These are phyloP conservation scores for Hymenoscyphus fraxineus DNA, from an alignment of 2,329 filamentous ascomycete species.

Conservation along the genomic window DNA sequence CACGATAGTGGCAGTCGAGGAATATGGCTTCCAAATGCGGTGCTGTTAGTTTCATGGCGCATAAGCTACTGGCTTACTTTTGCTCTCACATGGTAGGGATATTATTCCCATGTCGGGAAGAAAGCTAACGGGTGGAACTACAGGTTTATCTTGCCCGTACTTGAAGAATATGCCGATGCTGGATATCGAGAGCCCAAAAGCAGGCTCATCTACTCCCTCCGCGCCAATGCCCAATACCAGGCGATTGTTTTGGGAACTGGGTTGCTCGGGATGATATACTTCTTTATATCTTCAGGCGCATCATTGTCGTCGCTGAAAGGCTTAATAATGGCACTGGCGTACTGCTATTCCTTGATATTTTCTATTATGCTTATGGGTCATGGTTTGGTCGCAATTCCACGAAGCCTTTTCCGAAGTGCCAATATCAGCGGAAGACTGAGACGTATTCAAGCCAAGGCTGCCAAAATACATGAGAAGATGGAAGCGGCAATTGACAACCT, in stretches of 20 bases:
- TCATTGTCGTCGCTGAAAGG: conserved; percentile 71
- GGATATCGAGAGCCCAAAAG: conserved; percentile 84
- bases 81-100: conserved; percentile 76
- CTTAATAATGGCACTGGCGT: conserved; percentile 87
- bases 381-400: conserved; percentile 85
- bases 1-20: conserved; percentile 69
- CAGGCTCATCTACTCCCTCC: conserved; percentile 78
- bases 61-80: conserved; percentile 98
- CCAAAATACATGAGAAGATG: conserved; percentile 79
- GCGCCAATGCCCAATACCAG: conserved; percentile 85
- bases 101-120: not conserved
- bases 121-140: conserved; percentile 1
- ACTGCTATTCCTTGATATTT: conserved; percentile 86
- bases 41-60: conserved; percentile 85
- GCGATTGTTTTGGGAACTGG: conserved; percentile 70
- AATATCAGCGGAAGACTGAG: conserved; percentile 71
- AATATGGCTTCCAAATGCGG: conserved; percentile 78
- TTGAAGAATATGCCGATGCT: conserved; percentile 92
- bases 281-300: conserved; percentile 74
- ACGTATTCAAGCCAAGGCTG: conserved; percentile 73
- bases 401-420: conserved; percentile 74
- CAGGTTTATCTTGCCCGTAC: conserved; percentile 84
- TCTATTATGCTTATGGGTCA: conserved; percentile 98
- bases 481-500: conserved; percentile 77
- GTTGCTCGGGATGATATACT: conserved; percentile 72